Base-by-base conservation (phyloP, 345 rosid genomes). In the Angophora floribunda region DNA sequence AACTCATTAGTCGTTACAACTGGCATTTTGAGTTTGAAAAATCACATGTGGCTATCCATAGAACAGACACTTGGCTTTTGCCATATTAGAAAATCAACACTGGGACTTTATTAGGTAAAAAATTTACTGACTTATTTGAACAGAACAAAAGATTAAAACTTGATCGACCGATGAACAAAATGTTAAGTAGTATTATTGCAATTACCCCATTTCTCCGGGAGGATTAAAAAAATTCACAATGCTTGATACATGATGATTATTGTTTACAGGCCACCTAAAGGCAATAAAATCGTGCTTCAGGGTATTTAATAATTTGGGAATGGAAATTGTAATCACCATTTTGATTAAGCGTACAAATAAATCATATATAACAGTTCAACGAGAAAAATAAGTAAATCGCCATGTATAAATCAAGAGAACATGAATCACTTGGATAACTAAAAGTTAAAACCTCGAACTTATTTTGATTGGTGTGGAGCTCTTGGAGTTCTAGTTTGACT, bases 381-480 rank as follows among this genome's bases (percentile, higher is more conserved):
- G 7, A 8, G 57, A 19, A 17, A 17, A 53, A 53, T 17, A 17
- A 53, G 70, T 13, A 5, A 63, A 13, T 12, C 0, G 17, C 28
- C 65, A 3, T 30, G 41, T 13, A 14, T 65, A 65, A 65, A 30
- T 30, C 16, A 65, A 65, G 7, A 65, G 44, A 30, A 13, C 19
- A 30, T 0, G 21, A n/a, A 0, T 65, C 19, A 30, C 41, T 65
- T 14, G 65, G n/a, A 24, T 26, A 24, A 59, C 30, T 59, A 0
- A 59, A 59, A 6, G 67, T 59, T 26, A 24, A 5, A 26, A 59
- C 67, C 67, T 24, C 0, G 65, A 10, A 55, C 44, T 30, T 65
- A 32, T 65, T 65, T 65, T 65, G 21, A 65, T 65, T 65, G 44
- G 41, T 65, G 78, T 30, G 10, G 78, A 30, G 41, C 21, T 65